Conservation (phyloP, 108 stramenopile genomes). For the Nitzschia sp. region DNA sequence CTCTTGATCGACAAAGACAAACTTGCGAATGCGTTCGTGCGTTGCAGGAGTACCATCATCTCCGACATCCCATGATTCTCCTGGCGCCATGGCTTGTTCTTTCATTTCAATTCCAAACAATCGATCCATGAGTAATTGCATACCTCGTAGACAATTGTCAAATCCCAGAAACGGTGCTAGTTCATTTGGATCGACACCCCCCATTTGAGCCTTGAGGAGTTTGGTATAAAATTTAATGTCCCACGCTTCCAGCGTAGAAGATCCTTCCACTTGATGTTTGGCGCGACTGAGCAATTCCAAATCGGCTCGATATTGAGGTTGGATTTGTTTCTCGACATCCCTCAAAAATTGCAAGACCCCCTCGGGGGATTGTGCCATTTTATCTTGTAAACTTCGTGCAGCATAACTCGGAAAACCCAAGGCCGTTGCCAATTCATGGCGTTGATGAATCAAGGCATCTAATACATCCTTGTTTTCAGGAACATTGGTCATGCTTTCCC, state of each 20-base stretch:
- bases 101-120: slow-evolving; percentile 86
- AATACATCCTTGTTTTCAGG: slow-evolving; percentile 82
- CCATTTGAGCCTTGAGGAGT: slow-evolving; percentile 60
- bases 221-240: slow-evolving; percentile 82
- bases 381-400: slow-evolving; percentile 72
- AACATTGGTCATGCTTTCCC: slow-evolving; percentile 61
- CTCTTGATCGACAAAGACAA: slow-evolving; percentile 61
- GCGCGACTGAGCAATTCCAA: slow-evolving; percentile 58
- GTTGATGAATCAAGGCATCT: slow-evolving; percentile 59
- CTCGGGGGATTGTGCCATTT: slow-evolving; percentile 66
- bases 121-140: slow-evolving; percentile 60
- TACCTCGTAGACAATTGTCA: slow-evolving; percentile 69
- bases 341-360: slow-evolving; percentile 57
- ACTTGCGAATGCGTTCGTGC: slow-evolving; percentile 58
- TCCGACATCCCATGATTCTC: slow-evolving; percentile 78
- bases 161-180: slow-evolving; percentile 72
- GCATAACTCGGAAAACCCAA: slow-evolving; percentile 79
- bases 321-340: slow-evolving; percentile 44
- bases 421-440: slow-evolving; percentile 63
- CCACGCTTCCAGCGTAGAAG: slow-evolving; percentile 73
- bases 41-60: slow-evolving; percentile 14
- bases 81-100: slow-evolving; percentile 52
- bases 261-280: slow-evolving; percentile 70
- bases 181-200: slow-evolving; percentile 42
- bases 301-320: slow-evolving; percentile 47